phyloP scores from a whole-genome alignment of 768 basidiomycete genomes.

The Cantharellus anzutake region DNA sequence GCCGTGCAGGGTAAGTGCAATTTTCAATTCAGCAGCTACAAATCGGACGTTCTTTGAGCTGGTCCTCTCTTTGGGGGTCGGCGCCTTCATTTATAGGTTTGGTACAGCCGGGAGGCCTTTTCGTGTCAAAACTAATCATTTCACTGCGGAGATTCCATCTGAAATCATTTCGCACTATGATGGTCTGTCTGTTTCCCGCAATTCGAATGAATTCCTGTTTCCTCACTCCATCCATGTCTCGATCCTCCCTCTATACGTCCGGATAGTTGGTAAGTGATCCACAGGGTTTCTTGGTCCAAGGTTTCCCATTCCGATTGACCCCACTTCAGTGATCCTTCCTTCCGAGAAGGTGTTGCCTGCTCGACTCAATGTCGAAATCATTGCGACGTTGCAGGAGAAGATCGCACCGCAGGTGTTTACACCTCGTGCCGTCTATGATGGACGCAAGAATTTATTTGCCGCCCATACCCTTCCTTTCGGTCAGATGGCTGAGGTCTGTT shows the following conservation, averaged over 20 bases:
- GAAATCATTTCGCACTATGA: conserved; percentile 60
- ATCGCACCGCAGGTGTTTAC: conserved; percentile 45
- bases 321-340: conserved; percentile 36
- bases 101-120: conserved; percentile 35
- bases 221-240: background rate
- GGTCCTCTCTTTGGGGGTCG: background rate
- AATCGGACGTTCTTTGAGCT: background rate
- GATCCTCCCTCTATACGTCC: background rate
- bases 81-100: conserved; percentile 15
- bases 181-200: conserved; percentile 25
- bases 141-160: conserved; percentile 39
- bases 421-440: conserved; percentile 58
- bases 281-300: too few species aligned
- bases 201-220: background rate
- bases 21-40: background rate
- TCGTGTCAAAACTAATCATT: conserved; percentile 38
- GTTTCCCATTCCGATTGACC: conserved; percentile 8
- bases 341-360: conserved; percentile 51
- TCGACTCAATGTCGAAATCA: conserved; percentile 49
- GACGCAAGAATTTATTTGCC: conserved; percentile 59
- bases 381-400: conserved; percentile 35
- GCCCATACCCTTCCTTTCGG: conserved; percentile 42
- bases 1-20: background rate
- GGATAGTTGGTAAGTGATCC: conserved; percentile 25
- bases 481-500: conserved; percentile 27